Percentiles rank a stretch among this genome's conserved stretches.
Conservation (phyloP, 116 monocot species). For the Iris pallida region DNA sequence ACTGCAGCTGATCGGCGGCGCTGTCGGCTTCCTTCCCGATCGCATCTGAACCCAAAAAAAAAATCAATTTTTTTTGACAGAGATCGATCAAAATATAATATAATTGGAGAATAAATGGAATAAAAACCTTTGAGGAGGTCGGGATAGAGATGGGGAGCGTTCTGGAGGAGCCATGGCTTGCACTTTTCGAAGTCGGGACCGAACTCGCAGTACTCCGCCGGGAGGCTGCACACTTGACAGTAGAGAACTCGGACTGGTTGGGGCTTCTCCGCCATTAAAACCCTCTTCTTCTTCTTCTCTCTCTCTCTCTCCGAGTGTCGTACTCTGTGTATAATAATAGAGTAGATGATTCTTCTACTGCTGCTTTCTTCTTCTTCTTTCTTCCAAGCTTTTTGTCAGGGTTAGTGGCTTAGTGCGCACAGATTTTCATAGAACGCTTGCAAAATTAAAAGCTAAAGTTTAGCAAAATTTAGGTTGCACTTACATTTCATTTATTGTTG, state of each 20-base stretch:
- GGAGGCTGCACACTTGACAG: constrained; percentile 64
- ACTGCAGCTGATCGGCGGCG: constrained; percentile 46
- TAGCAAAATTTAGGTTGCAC: too few relatives aligned
- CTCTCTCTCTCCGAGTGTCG: background rate
- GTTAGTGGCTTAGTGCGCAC: too few relatives aligned
- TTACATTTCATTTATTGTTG: too few relatives aligned
- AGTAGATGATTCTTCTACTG: too few relatives aligned
- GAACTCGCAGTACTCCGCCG: constrained; percentile 91
- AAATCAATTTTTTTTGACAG: background rate
- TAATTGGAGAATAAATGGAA: background rate
- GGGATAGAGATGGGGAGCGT: constrained; percentile 74
- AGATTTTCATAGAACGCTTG: too few relatives aligned
- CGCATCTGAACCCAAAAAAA: constrained; percentile 22
- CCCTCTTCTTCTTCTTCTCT: background rate
- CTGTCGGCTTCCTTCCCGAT: constrained; percentile 41
- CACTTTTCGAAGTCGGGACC: constrained; percentile 71
- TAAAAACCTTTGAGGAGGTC: constrained; percentile 42
- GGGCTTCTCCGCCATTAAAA: constrained; percentile 59
- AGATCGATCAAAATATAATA: background rate
- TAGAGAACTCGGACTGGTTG: constrained; percentile 57
- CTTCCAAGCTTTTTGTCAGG: too few relatives aligned
- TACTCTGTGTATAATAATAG: too few relatives aligned
- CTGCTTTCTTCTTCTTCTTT: too few relatives aligned
- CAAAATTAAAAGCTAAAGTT: too few relatives aligned
- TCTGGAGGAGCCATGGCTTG: constrained; percentile 66